Base-by-base conservation (phyloP, 108 stramenopile species). In the Nannochloropsis salina region DNA sequence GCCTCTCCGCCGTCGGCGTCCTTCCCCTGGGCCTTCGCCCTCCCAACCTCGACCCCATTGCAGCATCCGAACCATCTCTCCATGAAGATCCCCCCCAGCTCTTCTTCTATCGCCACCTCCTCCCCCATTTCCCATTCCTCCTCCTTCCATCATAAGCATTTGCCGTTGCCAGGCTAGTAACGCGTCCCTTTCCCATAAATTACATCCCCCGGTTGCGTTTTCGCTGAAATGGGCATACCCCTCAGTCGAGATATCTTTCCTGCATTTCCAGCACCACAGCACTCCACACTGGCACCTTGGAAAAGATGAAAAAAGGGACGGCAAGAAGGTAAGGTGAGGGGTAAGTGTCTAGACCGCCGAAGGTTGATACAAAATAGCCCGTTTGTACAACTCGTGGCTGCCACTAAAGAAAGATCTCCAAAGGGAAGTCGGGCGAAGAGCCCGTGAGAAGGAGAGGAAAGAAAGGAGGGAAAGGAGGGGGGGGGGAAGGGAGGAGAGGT, bases 41-140 rank as follows among this genome's bases (percentile, higher is more conserved):
- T 74, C 61, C 61, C 61, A 74, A 15, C 61, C 61, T 8, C 61
- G 61, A 74, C 61, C 61, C 61, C 61, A 74, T n/a, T 74, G 61
- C 61, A 74, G 61, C 61, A 74, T 74, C 8, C 61, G 15, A 3
- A 8, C 61, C 61, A 74, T 74, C 61, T 51, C 47, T 51, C 47
- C 47, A 74, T 74, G 3, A 3, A 74, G 2, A 74, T 74, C 61
- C 61, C 61, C 61, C n/a, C 61, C 6, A 0, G 3, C 61, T 6
- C 61, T 8, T n/a, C 61, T n/a, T 0, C 61, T 15, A 10, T 51
- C 47, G 12, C 47, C 4, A 4, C 61, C 61, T 74, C 6, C 61
- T 8, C 4, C 61, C 6, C 61, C n/a, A 4, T 8, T 8, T 74
- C 61, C 61, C 6, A 4, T n/a, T 8, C 61, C 6, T 8, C 6